A percentile compares a stretch with the other conserved stretches of the same genome.
Evolutionary conservation across 2,329 filamentous ascomycete genomes (phyloP).

Genomic region (Myriangium duriaei): DNA sequence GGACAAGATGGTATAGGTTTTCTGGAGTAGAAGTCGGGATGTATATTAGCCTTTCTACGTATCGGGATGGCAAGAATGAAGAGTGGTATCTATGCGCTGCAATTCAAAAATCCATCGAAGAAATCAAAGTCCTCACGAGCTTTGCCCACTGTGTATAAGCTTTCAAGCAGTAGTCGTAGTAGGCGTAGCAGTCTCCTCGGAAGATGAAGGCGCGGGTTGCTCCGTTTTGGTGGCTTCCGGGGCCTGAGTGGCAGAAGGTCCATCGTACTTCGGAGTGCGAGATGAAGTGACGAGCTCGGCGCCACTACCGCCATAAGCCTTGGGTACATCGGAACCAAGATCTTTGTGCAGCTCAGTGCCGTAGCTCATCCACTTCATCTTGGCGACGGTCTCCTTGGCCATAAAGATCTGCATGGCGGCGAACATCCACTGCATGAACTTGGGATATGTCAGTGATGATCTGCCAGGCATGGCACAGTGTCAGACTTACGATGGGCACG

Average conservation of each 20-base stretch:
- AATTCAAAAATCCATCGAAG: neutral
- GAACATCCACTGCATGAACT: conserved; percentile 67
- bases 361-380: conserved; percentile 38
- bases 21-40: too few species aligned
- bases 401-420: conserved; percentile 34
- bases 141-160: too few species aligned
- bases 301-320: conserved; percentile 67
- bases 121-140: too few species aligned
- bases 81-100: conserved; percentile 11
- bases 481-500: conserved; percentile 51
- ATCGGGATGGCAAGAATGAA: neutral
- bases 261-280: conserved; percentile 29
- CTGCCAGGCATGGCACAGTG: neutral
- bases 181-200: too few species aligned
- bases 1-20: too few species aligned
- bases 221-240: conserved; percentile 1
- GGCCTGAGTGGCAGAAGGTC: neutral
- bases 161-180: too few species aligned
- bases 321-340: conserved; percentile 55
- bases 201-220: too few species aligned
- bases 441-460: neutral
- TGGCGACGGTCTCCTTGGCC: conserved; percentile 35
- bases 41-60: too few species aligned
- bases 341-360: conserved; percentile 56
- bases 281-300: conserved; percentile 33